phyloP scores from a whole-genome alignment of 2,329 filamentous ascomycete genomes.

The Rutstroemia sp. region DNA sequence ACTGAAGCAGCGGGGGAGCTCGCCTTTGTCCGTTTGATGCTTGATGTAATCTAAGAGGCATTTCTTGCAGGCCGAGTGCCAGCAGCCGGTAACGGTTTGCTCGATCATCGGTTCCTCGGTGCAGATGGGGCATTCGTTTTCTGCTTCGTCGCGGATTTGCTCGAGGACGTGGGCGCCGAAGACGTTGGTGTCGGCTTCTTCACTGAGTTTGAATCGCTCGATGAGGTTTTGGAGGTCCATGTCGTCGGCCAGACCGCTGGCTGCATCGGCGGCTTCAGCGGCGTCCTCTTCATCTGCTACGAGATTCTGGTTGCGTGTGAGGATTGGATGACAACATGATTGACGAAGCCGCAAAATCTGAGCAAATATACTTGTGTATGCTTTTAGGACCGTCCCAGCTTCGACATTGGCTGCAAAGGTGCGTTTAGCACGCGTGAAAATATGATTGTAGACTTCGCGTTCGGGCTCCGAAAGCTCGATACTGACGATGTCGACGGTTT shows the following conservation, averaged over 20 bases:
- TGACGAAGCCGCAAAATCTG: constrained; percentile 91
- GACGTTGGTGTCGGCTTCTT: constrained; percentile 54
- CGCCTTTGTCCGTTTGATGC: constrained; percentile 71
- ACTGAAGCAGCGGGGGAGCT: constrained; percentile 78
- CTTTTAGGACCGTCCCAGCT: constrained; percentile 87
- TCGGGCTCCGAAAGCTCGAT: constrained; percentile 81
- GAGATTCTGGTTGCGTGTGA: constrained; percentile 78
- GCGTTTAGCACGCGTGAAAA: constrained; percentile 73
- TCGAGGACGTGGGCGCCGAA: constrained; percentile 84
- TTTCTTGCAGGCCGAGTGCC: constrained; percentile 94
- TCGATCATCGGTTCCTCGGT: constrained; percentile 93
- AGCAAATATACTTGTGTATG: constrained; percentile 94
- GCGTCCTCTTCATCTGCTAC: constrained; percentile 86
- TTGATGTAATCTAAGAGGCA: constrained; percentile 87
- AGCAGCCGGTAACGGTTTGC: constrained; percentile 90
- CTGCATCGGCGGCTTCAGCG: constrained; percentile 67
- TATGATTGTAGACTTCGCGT: constrained; percentile 85
- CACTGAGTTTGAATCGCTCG: constrained; percentile 68
- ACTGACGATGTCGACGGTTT: constrained; percentile 76
- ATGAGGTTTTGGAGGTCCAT: constrained; percentile 91
- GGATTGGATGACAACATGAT: constrained; percentile 84
- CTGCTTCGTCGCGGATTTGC: constrained; percentile 84
- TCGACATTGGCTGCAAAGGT: constrained; percentile 83
- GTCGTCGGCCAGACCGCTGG: constrained; percentile 79
- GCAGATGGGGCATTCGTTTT: constrained; percentile 89